phyloP scores from a whole-genome alignment of 2,329 filamentous ascomycete species.

The Colletotrichum sp. region DNA sequence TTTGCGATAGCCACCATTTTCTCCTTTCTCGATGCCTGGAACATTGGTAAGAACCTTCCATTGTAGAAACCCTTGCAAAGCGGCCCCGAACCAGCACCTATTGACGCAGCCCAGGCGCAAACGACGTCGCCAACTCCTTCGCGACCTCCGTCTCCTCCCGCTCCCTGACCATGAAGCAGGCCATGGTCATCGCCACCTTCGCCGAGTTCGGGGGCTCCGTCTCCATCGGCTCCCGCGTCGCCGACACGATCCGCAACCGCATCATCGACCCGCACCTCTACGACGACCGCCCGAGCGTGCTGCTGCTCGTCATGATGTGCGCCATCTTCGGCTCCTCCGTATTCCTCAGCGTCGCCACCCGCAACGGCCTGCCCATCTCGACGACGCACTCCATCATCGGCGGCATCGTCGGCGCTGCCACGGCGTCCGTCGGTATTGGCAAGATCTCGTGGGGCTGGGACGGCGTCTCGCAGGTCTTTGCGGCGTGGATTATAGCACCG shows the following conservation, averaged over 20 bases:
- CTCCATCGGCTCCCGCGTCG: constrained; percentile 38
- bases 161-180: constrained; percentile 50
- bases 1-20: constrained; percentile 70
- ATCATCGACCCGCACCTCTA: constrained; percentile 51
- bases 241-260: constrained; percentile 52
- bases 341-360: constrained; percentile 59
- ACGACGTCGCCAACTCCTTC: constrained; percentile 55
- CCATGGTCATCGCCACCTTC: constrained; percentile 47
- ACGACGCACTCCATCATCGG: constrained; percentile 60
- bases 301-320: constrained; percentile 61
- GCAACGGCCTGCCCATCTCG: constrained; percentile 56
- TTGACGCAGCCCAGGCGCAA: constrained; percentile 41
- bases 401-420: constrained; percentile 40
- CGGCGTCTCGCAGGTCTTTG: constrained; percentile 43
- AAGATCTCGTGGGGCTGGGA: constrained; percentile 42
- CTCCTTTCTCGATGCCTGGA: constrained; percentile 70
- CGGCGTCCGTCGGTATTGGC: constrained; percentile 37
- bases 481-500: constrained; percentile 42
- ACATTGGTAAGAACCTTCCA: constrained; percentile 71
- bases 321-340: constrained; percentile 54
- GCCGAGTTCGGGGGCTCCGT: constrained; percentile 51
- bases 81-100: neutral
- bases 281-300: constrained; percentile 47
- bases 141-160: constrained; percentile 52
- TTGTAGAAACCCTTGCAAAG: constrained; percentile 65